phyloP scores from a whole-genome alignment of 441 rosid species.

The Populus hybrid region DNA sequence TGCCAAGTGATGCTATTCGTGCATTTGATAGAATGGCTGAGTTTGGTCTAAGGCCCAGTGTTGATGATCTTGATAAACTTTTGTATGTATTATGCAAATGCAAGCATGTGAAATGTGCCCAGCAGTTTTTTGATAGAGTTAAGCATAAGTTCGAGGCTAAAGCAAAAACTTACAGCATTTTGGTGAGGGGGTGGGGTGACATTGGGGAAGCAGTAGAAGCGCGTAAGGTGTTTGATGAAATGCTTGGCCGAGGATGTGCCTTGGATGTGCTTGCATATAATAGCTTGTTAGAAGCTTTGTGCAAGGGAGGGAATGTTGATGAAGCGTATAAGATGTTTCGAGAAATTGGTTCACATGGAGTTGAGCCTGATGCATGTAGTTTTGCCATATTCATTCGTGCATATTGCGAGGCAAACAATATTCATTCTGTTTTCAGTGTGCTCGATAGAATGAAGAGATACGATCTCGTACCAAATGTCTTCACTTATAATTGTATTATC shows the following conservation, averaged over 20 bases:
- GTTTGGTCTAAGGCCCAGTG: conserved; percentile 65
- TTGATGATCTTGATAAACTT: conserved; percentile 66
- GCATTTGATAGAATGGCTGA: conserved; percentile 77
- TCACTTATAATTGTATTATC: conserved; percentile 72
- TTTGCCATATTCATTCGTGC: conserved; percentile 69
- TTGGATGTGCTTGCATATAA: conserved; percentile 68
- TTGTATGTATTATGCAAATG: conserved; percentile 62
- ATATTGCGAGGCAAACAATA: conserved; percentile 53
- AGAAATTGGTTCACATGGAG: conserved; percentile 52
- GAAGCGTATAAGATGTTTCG: conserved; percentile 62
- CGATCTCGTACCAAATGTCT: conserved; percentile 67
- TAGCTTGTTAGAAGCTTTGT: conserved; percentile 67
- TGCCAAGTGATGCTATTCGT: conserved; percentile 70
- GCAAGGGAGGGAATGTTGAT: conserved; percentile 59
- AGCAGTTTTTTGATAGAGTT: conserved; percentile 44
- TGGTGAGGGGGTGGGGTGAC: conserved; percentile 66
- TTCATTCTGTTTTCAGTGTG: conserved; percentile 64
- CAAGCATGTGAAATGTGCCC: conserved; percentile 65
- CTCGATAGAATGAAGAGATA: conserved; percentile 72
- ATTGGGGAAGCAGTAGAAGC: conserved; percentile 43
- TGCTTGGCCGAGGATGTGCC: conserved; percentile 37
- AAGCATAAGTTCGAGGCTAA: conserved; percentile 38
- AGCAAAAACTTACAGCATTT: conserved; percentile 62
- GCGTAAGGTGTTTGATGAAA: conserved; percentile 80
- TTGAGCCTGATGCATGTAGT: conserved; percentile 62